phyloP scores from a whole-genome alignment of 805 yeast genomes.

The Grigorovia humatica region DNA sequence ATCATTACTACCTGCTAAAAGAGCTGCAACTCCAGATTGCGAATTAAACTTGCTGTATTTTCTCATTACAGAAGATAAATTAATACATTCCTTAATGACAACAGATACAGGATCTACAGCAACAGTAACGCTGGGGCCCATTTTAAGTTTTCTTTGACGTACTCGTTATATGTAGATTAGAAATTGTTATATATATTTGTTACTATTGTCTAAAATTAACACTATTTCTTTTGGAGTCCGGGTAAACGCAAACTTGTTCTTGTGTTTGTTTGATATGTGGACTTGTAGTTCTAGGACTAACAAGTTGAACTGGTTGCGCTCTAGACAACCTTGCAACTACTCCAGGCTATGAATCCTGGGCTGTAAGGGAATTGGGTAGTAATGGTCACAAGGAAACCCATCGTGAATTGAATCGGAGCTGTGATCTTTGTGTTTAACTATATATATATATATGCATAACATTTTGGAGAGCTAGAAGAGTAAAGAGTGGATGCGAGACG shows the following conservation, averaged over 20 bases:
- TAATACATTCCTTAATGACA: slow-evolving; percentile 79
- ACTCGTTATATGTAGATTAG: neutral
- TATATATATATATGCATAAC: no score
- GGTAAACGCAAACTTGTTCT: neutral
- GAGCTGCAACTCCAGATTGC: slow-evolving; percentile 69
- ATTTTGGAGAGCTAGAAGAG: no score
- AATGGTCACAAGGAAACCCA: no score
- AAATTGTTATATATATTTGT: neutral
- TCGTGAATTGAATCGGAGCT: no score
- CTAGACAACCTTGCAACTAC: neutral
- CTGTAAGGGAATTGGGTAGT: no score
- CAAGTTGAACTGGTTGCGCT: neutral
- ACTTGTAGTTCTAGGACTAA: no score
- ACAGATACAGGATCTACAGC: slow-evolving; percentile 72
- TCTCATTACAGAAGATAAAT: slow-evolving; percentile 81
- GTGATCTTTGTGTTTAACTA: no score
- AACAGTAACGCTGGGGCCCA: neutral
- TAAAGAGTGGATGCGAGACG: no score
- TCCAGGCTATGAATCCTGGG: no score
- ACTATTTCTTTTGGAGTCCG: neutral
- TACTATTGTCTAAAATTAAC: neutral
- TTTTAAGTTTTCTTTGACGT: neutral
- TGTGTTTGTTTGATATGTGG: neutral
- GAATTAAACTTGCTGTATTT: slow-evolving; percentile 63
- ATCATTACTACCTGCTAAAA: slow-evolving; percentile 55